Conservation (phyloP, 2,329 filamentous ascomycete species). For the Leptographium galeiforme region DNA sequence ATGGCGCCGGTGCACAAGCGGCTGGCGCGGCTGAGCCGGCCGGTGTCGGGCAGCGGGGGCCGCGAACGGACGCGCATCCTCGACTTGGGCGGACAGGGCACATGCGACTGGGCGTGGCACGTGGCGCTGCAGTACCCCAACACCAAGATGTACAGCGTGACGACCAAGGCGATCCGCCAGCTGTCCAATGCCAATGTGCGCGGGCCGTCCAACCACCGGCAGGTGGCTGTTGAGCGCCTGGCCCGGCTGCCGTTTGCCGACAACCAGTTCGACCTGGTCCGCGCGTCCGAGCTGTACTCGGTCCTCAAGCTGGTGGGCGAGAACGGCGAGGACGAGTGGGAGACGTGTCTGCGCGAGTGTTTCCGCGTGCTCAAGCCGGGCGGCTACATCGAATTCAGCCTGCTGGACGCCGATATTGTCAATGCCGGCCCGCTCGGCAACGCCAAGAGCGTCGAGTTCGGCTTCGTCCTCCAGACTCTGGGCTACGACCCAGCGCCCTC, state of each 20-base stretch:
- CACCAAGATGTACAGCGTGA: conserved; percentile 77
- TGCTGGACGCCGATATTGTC: conserved; percentile 83
- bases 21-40: conserved; percentile 39
- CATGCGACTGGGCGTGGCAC: conserved; percentile 94
- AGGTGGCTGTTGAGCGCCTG: conserved; percentile 63
- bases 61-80: conserved; percentile 53
- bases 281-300: conserved; percentile 73
- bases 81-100: conserved; percentile 72
- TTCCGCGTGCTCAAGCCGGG: conserved; percentile 85
- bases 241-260: conserved; percentile 75
- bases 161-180: conserved; percentile 55
- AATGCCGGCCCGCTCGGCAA: conserved; percentile 68
- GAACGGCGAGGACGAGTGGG: conserved; percentile 71
- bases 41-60: conserved; percentile 38
- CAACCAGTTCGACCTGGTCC: conserved; percentile 82
- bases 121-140: conserved; percentile 76
- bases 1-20: conserved; percentile 50
- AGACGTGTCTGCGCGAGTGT: conserved; percentile 71
- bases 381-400: conserved; percentile 79
- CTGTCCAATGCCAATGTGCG: conserved; percentile 61
- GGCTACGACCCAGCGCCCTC: conserved; percentile 83
- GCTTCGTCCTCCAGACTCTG: conserved; percentile 74
- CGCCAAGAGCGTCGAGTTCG: conserved; percentile 82
- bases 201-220: conserved; percentile 77
- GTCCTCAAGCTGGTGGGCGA: conserved; percentile 62